Evolutionary conservation across 2,329 filamentous ascomycete genomes (phyloP).

Genomic region (Penicillium brasilianum): DNA sequence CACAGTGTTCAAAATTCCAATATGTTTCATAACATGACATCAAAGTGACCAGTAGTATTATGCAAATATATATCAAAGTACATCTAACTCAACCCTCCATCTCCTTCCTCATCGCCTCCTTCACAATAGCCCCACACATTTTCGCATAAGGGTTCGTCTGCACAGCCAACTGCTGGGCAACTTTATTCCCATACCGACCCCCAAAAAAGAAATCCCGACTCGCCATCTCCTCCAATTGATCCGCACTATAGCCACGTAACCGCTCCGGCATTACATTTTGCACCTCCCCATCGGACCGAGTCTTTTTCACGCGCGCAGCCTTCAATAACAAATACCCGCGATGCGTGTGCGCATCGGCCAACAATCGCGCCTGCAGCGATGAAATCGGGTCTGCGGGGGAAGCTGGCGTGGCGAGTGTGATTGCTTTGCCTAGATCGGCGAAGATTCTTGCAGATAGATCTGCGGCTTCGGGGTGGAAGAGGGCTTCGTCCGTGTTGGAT

Average conservation of each 20-base stretch:
- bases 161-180: conserved; percentile 62
- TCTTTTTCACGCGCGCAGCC: conserved; percentile 38
- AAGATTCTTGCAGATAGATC: conserved; percentile 36
- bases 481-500: conserved; percentile 22
- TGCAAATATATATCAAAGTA: background rate
- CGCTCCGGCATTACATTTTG: conserved; percentile 33
- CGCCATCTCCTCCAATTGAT: conserved; percentile 60
- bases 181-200: conserved; percentile 61
- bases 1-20: no score
- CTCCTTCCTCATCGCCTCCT: conserved; percentile 64
- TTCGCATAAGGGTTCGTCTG: conserved; percentile 67
- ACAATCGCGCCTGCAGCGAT: conserved; percentile 53
- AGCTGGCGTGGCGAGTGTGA: conserved; percentile 50
- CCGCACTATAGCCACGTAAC: conserved; percentile 40
- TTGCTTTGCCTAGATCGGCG: conserved; percentile 49
- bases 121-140: conserved; percentile 66
- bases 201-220: conserved; percentile 61
- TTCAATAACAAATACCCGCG: conserved; percentile 53
- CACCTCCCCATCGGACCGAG: background rate
- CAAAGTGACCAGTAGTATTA: background rate
- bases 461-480: conserved; percentile 33
- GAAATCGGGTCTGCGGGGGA: conserved; percentile 51
- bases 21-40: background rate
- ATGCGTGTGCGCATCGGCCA: conserved; percentile 62
- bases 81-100: conserved; percentile 38